Evolutionary conservation across 1,284 basidiomycete species (phyloP).

Genomic region (Malassezia arunalokei): DNA sequence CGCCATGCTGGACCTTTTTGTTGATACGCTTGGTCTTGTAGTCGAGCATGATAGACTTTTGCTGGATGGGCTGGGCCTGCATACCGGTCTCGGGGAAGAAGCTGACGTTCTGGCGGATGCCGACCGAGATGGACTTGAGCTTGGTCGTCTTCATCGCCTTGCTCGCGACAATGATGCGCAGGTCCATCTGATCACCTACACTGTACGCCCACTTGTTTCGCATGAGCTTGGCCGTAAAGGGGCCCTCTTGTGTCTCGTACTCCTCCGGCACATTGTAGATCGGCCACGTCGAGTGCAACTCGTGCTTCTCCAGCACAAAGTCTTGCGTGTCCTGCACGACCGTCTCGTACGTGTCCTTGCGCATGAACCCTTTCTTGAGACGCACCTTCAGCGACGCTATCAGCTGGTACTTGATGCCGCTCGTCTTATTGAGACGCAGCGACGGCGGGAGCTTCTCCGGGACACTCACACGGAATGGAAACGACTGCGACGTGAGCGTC

Average conservation of each 20-base stretch:
- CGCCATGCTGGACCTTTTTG: slow-evolving; percentile 42
- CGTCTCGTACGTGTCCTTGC: background rate
- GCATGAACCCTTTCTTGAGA: slow-evolving; percentile 31
- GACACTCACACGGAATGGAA: slow-evolving; percentile 31
- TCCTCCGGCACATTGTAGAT: slow-evolving; percentile 31
- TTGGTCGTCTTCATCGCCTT: slow-evolving; percentile 29
- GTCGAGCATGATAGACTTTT: slow-evolving; percentile 28
- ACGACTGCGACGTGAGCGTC: background rate
- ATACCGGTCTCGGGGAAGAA: slow-evolving; percentile 23
- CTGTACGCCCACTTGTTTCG: slow-evolving; percentile 32
- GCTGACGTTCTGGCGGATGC: slow-evolving; percentile 37
- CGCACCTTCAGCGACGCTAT: slow-evolving; percentile 38
- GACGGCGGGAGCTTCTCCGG: slow-evolving; percentile 40
- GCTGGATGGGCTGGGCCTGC: slow-evolving; percentile 12
- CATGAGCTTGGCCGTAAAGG: slow-evolving; percentile 27
- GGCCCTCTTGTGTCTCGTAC: slow-evolving; percentile 21
- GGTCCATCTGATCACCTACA: slow-evolving; percentile 29
- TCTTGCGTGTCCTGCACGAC: slow-evolving; percentile 25
- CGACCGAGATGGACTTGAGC: slow-evolving; percentile 31
- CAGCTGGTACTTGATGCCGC: slow-evolving; percentile 38
- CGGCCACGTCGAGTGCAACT: slow-evolving; percentile 42
- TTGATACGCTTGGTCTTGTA: slow-evolving; percentile 30
- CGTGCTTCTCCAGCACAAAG: slow-evolving; percentile 41
- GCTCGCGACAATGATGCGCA: slow-evolving; percentile 29
- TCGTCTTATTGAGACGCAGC: slow-evolving; percentile 35